These are phyloP conservation scores for Pseudomonodictys pantanalensis DNA, from an alignment of 495 filamentous ascomycete species.

Conservation along the genomic window DNA sequence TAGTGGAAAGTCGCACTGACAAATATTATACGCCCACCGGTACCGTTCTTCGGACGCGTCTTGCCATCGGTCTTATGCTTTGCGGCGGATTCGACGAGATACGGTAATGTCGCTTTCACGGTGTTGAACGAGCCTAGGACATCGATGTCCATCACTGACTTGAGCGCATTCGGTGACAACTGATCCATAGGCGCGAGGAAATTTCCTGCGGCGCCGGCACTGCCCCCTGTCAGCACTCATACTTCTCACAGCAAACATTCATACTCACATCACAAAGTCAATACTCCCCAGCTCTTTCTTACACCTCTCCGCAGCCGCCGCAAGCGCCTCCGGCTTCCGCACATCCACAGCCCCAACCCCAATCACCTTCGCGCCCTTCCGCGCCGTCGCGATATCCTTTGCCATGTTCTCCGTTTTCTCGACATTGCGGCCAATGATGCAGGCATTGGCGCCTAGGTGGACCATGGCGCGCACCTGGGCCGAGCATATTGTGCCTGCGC, in stretches of 20 bases:
- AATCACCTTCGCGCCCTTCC: slow-evolving; percentile 75
- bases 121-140: slow-evolving; percentile 91
- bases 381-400: slow-evolving; percentile 72
- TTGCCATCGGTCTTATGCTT: slow-evolving; percentile 55
- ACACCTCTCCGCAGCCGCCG: slow-evolving; percentile 72
- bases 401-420: slow-evolving; percentile 82
- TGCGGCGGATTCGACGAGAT: slow-evolving; percentile 69
- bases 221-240: slow-evolving; percentile 39
- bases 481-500: slow-evolving; percentile 89
- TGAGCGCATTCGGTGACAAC: slow-evolving; percentile 85
- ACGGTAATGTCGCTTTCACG: slow-evolving; percentile 80
- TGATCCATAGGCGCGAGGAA: slow-evolving; percentile 86
- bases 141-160: slow-evolving; percentile 94
- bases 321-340: slow-evolving; percentile 63
- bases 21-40: slow-evolving; percentile 83
- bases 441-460: slow-evolving; percentile 86
- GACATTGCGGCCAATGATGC: slow-evolving; percentile 87
- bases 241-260: not conserved
- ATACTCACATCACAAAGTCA: slow-evolving; percentile 84
- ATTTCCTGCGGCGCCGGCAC: slow-evolving; percentile 92
- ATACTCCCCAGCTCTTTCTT: slow-evolving; percentile 78
- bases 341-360: slow-evolving; percentile 86
- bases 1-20: slow-evolving; percentile 89
- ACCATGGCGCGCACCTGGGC: slow-evolving; percentile 89
- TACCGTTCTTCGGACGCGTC: slow-evolving; percentile 47